Percentiles rank a stretch among this genome's conserved stretches.
Conservation (phyloP, 345 rosid genomes). For the Excoecaria cochinchinensis region DNA sequence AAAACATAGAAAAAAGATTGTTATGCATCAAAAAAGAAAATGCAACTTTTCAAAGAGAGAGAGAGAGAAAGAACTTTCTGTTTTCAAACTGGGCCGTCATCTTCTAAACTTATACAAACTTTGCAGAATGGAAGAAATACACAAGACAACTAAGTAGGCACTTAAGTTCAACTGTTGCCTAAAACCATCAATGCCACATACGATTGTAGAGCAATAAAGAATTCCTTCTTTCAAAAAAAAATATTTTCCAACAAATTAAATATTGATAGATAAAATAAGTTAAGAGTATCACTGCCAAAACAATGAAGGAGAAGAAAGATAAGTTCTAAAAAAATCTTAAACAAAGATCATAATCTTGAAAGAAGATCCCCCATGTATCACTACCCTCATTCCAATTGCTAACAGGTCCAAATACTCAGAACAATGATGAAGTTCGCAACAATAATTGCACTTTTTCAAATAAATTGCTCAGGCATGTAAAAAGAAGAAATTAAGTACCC, state of each 20-base stretch:
- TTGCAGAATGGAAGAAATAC: background rate
- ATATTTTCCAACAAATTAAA: too few relatives aligned
- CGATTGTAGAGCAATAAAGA: too few relatives aligned
- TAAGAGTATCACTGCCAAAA: too few relatives aligned
- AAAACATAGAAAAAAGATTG: too few relatives aligned
- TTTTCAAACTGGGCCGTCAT: background rate
- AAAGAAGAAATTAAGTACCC: slow-evolving; percentile 44
- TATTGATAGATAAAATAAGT: too few relatives aligned
- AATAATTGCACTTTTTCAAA: background rate
- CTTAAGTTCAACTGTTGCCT: too few relatives aligned
- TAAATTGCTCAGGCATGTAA: background rate
- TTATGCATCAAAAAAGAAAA: too few relatives aligned
- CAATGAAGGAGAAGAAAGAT: background rate
- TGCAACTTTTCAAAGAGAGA: background rate
- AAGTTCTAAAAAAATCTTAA: background rate
- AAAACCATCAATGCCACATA: too few relatives aligned
- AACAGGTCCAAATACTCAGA: background rate
- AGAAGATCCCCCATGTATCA: background rate
- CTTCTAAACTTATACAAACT: background rate
- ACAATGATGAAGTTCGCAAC: background rate
- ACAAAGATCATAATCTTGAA: too few relatives aligned
- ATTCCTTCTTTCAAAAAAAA: too few relatives aligned
- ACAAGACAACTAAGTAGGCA: background rate
- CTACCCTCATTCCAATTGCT: background rate
- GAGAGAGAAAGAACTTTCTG: background rate